These are phyloP conservation scores for Sugiyamaella castrensis DNA, from an alignment of 1,139 yeast genomes.

Conservation along the genomic window DNA sequence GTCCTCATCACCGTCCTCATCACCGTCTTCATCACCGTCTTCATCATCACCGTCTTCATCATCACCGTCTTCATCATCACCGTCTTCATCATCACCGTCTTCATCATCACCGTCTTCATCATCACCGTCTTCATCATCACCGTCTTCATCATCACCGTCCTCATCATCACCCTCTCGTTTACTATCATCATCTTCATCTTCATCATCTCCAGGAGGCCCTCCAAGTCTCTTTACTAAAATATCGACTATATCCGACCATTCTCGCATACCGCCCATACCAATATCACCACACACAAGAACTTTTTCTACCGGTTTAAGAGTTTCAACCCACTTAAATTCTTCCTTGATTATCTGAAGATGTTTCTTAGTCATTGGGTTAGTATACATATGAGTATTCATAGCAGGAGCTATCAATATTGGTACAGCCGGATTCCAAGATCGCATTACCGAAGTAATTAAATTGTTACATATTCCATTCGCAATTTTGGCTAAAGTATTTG, in stretches of 20 bases:
- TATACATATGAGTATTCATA: slow-evolving; percentile 95
- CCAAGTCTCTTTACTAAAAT: slow-evolving; percentile 53
- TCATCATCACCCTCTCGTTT: slow-evolving; percentile 37
- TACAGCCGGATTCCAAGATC: slow-evolving; percentile 88
- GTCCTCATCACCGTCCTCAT: too few relatives aligned
- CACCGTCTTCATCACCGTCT: too few relatives aligned
- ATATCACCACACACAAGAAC: slow-evolving; percentile 94
- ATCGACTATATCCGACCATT: slow-evolving; percentile 92
- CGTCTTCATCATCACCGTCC: slow-evolving; percentile 18
- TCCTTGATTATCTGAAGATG: slow-evolving; percentile 63
- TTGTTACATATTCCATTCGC: slow-evolving; percentile 92
- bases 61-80: slow-evolving; percentile 40
- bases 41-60: slow-evolving; percentile 24
- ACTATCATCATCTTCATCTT: slow-evolving; percentile 41
- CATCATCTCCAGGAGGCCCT: slow-evolving; percentile 35
- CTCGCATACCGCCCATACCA: slow-evolving; percentile 98
- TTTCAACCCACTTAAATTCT: slow-evolving; percentile 69
- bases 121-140: slow-evolving; percentile 18
- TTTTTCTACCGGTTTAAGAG: slow-evolving; percentile 89
- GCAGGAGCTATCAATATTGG: slow-evolving; percentile 94
- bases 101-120: slow-evolving; percentile 12
- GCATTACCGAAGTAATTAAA: slow-evolving; percentile 69
- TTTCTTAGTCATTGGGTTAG: slow-evolving; percentile 86
- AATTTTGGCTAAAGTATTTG: slow-evolving; percentile 87
- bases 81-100: slow-evolving; percentile 36